phyloP scores from a whole-genome alignment of 345 rosid species.

The Passiflora organensis region DNA sequence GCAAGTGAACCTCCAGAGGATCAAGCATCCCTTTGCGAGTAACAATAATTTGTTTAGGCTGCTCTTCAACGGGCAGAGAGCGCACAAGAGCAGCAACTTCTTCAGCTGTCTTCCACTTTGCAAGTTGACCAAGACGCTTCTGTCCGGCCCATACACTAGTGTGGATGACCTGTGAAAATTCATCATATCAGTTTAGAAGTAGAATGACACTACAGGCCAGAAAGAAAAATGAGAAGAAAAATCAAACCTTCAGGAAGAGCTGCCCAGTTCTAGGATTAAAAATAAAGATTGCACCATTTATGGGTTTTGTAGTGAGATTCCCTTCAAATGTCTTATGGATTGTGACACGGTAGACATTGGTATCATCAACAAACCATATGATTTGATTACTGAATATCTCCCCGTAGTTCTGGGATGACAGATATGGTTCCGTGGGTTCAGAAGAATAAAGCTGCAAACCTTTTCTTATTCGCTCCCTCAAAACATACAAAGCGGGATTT shows the following conservation, averaged over 20 bases:
- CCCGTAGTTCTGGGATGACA: constrained; percentile 92
- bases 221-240: too few species aligned
- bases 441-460: constrained; percentile 91
- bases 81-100: constrained; percentile 98
- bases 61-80: constrained; percentile 89
- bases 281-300: constrained; percentile 82
- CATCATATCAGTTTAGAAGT: too few species aligned
- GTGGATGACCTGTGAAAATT: too few species aligned
- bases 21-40: constrained; percentile 92
- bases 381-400: constrained; percentile 93
- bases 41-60: constrained; percentile 86
- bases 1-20: constrained; percentile 69
- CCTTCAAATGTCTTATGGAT: too few species aligned
- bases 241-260: constrained; percentile 68
- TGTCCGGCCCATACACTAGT: constrained; percentile 60
- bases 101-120: constrained; percentile 61
- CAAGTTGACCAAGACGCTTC: constrained; percentile 43
- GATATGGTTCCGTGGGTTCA: constrained; percentile 65
- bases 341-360: constrained; percentile 28
- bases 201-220: too few species aligned
- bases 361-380: constrained; percentile 95
- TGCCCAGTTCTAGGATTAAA: constrained; percentile 95
- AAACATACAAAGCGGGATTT: constrained; percentile 92
- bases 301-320: constrained; percentile 29
- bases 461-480: constrained; percentile 90